A percentile compares a stretch with the other conserved stretches of the same genome.
These are phyloP conservation scores for Diaporthe destruens DNA, from an alignment of 2,329 filamentous ascomycete species.

Conservation along the genomic window DNA sequence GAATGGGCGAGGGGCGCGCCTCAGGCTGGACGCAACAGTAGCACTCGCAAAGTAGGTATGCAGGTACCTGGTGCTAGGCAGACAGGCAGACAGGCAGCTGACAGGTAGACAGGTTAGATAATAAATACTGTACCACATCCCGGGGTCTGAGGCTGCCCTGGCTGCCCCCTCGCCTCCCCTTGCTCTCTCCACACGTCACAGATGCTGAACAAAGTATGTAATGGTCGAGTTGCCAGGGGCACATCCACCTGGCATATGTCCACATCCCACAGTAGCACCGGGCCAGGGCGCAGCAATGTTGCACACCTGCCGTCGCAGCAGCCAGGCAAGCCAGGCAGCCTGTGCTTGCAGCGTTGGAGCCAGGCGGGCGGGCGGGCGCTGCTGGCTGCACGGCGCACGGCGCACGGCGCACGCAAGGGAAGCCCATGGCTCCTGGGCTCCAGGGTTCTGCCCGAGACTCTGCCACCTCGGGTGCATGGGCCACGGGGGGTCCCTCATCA, in stretches of 20 bases:
- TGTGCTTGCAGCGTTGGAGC: conserved; percentile 14
- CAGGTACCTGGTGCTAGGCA: too few relatives aligned
- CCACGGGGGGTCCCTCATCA: conserved; percentile 7
- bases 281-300: background rate
- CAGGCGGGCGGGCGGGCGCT: background rate
- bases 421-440: background rate
- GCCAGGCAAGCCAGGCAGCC: background rate
- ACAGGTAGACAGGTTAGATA: too few relatives aligned
- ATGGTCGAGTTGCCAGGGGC: conserved; percentile 13
- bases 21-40: background rate
- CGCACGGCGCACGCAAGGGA: conserved; percentile 5
- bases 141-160: conserved; percentile 12
- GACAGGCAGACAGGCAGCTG: too few relatives aligned
- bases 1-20: background rate
- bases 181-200: conserved; percentile 33
- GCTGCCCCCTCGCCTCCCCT: conserved; percentile 23
- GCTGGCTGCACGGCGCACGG: too few relatives aligned
- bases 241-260: background rate
- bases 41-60: background rate
- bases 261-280: background rate
- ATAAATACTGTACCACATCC: background rate
- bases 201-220: conserved; percentile 17
- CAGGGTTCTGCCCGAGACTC: background rate
- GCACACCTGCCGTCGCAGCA: conserved; percentile 16
- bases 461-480: conserved; percentile 17